phyloP scores from a whole-genome alignment of 352 stramenopile species.

The Phytophthora idaei region DNA sequence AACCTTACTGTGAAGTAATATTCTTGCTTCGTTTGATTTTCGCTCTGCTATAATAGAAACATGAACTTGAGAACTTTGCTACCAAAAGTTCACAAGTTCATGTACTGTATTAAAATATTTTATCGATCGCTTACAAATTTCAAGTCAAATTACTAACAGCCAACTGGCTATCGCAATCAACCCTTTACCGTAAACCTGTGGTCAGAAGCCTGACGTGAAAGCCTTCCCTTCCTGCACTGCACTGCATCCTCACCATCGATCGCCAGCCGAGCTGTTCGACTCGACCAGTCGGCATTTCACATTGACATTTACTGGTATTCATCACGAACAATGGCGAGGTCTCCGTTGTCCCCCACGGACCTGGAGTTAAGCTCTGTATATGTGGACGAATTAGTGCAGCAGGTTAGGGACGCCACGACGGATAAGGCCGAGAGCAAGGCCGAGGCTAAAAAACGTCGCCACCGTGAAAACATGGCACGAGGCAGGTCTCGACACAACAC shows the following conservation, averaged over 20 bases:
- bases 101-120: not conserved
- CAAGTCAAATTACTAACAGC: conserved; percentile 12
- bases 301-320: not conserved
- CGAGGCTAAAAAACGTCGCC: conserved; percentile 28
- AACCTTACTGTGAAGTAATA: no score
- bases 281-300: not conserved
- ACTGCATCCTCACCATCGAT: conserved; percentile 21
- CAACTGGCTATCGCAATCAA: conserved; percentile 20
- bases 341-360: conserved; percentile 23
- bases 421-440: conserved; percentile 25
- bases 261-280: conserved; percentile 2
- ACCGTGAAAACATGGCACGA: conserved; percentile 37
- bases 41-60: no score
- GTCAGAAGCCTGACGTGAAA: conserved; percentile 5
- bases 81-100: no score
- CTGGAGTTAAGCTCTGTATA: conserved; percentile 6
- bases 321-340: not conserved
- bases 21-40: no score
- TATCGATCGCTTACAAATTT: conserved; percentile 5
- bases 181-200: conserved; percentile 17
- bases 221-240: conserved; percentile 10
- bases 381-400: conserved; percentile 19
- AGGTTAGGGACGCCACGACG: not conserved
- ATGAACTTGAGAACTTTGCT: no score
- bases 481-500: conserved; percentile 35